phyloP scores from a whole-genome alignment of 306 rosid species.

The Spatholobus suberectus region DNA sequence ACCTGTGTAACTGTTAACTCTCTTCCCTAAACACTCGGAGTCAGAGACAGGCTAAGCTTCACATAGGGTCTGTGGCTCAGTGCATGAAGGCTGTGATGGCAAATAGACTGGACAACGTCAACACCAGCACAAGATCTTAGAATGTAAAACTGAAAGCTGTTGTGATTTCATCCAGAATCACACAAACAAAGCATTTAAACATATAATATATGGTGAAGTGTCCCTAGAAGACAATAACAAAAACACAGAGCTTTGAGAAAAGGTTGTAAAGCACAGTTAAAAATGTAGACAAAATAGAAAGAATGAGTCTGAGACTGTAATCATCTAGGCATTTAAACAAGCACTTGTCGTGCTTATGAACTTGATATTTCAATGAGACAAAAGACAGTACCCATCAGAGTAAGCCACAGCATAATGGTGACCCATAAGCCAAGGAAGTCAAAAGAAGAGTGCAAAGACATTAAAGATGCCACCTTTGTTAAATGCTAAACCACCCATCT shows the following conservation, averaged over 20 bases:
- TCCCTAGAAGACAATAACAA: background rate
- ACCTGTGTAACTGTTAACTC: background rate
- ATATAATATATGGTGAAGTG: background rate
- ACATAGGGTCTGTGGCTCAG: background rate
- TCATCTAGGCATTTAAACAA: conserved; percentile 30
- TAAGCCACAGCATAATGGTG: background rate
- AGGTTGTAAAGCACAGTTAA: background rate
- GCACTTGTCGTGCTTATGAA: conserved; percentile 16
- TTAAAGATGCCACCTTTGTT: background rate
- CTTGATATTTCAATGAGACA: conserved; percentile 5
- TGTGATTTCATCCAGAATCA: background rate
- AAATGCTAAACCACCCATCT: background rate
- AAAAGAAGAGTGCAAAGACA: background rate
- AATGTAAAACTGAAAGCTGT: background rate
- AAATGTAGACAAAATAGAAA: background rate
- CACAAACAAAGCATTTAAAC: background rate
- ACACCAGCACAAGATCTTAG: background rate
- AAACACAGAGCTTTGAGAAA: background rate
- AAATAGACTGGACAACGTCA: background rate
- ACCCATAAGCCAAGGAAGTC: background rate
- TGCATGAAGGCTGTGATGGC: background rate
- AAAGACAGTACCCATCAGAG: background rate
- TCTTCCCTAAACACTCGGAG: background rate
- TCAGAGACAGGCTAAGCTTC: background rate
- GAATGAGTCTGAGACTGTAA: background rate